Conservation (phyloP, 306 rosid genomes). For the Herpetospermum pedunculosum region DNA sequence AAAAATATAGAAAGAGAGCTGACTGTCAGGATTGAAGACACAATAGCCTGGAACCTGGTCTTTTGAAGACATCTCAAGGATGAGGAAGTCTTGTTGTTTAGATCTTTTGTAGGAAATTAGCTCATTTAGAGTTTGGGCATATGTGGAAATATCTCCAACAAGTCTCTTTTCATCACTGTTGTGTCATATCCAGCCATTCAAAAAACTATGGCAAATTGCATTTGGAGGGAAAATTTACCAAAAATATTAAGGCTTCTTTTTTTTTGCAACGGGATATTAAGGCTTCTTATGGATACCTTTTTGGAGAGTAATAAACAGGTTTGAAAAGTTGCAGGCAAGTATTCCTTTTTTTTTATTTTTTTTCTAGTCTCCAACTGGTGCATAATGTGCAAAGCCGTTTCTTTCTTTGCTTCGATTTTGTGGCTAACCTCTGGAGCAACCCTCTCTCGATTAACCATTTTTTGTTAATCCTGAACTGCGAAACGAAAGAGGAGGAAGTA, state of each 20-base stretch:
- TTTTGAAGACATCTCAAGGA: not conserved
- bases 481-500: not conserved
- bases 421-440: not conserved
- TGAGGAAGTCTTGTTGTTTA: not conserved
- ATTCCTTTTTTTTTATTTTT: not conserved
- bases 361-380: not conserved
- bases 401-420: not conserved
- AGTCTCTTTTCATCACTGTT: not conserved
- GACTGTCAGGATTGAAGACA: not conserved
- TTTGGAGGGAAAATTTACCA: not conserved
- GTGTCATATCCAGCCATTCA: not conserved
- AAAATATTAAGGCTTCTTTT: not conserved
- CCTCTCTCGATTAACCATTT: not conserved
- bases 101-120: not conserved
- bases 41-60: not conserved
- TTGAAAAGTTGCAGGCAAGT: not conserved
- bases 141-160: not conserved
- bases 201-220: not conserved
- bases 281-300: not conserved
- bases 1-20: not conserved
- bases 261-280: no score
- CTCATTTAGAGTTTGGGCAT: not conserved
- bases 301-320: not conserved
- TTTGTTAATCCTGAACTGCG: not conserved
- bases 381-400: not conserved